These are phyloP conservation scores for Lactarius vividus DNA, from an alignment of 768 basidiomycete species.

Conservation along the genomic window DNA sequence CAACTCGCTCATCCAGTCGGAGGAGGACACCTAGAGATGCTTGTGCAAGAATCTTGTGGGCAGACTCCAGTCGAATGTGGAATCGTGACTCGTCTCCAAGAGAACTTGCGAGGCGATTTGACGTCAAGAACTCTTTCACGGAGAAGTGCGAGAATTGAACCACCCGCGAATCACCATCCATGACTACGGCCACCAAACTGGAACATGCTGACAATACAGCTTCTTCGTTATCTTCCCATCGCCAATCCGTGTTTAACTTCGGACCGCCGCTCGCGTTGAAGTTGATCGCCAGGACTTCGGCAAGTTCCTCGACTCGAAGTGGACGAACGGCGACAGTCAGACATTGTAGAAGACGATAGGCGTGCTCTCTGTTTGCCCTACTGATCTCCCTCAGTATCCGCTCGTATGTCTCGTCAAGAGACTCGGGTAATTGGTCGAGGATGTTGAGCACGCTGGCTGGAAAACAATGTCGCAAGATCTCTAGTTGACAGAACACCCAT, in stretches of 20 bases:
- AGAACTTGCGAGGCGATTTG: background rate
- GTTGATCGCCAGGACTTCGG: background rate
- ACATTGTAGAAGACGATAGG: background rate
- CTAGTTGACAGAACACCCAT: slow-evolving; percentile 1
- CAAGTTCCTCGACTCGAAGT: slow-evolving; percentile 4
- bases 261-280: background rate
- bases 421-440: background rate
- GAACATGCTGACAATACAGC: background rate
- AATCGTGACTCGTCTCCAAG: background rate
- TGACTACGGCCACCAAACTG: background rate
- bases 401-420: slow-evolving; percentile 1
- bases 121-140: background rate
- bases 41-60: background rate
- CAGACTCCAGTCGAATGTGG: background rate
- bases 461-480: background rate
- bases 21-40: background rate
- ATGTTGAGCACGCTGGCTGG: background rate
- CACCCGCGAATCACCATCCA: background rate
- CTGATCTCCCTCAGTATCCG: background rate
- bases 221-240: background rate
- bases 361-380: background rate
- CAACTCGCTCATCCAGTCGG: background rate
- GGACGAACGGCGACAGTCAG: too few species aligned
- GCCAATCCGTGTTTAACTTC: background rate
- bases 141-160: too few species aligned